Base-by-base conservation (phyloP, 1,284 basidiomycete species). In the Fomitiporia mediterranea region DNA sequence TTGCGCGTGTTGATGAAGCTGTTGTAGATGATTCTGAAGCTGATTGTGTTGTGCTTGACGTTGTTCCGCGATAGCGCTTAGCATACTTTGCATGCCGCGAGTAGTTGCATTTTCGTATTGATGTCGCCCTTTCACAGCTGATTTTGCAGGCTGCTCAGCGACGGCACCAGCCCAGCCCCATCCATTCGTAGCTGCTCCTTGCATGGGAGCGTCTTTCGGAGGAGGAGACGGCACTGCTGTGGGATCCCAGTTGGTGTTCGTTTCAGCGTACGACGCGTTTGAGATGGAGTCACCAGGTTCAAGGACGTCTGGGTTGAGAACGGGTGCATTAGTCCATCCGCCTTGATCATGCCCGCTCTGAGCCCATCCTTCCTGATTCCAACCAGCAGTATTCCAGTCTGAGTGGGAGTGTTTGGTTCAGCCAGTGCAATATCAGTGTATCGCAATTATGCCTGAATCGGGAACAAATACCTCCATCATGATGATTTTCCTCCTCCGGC, bases 261-360 rank as follows among this genome's bases (percentile, higher is more conserved):
- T 40, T 3, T 40, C 17, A 2, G 8, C 39, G 39, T 40, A 46
- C 13, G 44, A 46, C 7, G 50, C 50, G 50, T 51, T 51, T 39
- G 50, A 51, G 5, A 51, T 42, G 13, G 50, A 51, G 37, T 53
- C 52, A 3, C 40, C 52, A 21, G 52, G 52, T 40, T 51, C 37
- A n/a, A n/a, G n/a, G 23, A 51, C 39, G n/a, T 51, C 19, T 21
- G 23, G 21, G 27, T 42, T 28, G 19, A 21, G 32, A 46, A 11
- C 52, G 30, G 27, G 17, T n/a, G 38, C 40, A 42, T 42, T 42
- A 9, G 40, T 21, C 39, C 52, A 43, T 13, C 28, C 40, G 30
- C 25, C 17, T 39, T 53, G 25, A 42, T 53, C 52, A 30, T 13
- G 17, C 13, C 25, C 44, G 9, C 25, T 30, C 44, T 46, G 44